Evolutionary conservation across 306 rosid genomes (phyloP).

Genomic region (Vicia sativa): DNA sequence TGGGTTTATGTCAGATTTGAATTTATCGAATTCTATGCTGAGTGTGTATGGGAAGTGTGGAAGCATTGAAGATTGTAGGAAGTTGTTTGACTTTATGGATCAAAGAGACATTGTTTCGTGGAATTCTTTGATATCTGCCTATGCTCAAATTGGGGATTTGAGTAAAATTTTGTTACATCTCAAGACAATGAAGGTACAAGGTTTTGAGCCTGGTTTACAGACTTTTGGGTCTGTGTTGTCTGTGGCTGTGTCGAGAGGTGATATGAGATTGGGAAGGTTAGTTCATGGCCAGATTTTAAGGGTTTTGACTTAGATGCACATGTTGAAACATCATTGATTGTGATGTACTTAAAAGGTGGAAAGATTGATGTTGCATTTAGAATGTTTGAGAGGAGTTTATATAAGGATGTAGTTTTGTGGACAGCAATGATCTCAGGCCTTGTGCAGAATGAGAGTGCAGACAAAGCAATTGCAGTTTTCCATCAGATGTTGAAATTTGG

Average conservation of each 20-base stretch:
- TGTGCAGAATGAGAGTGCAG: constrained; percentile 58
- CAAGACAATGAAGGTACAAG: constrained; percentile 50
- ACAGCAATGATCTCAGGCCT: constrained; percentile 90
- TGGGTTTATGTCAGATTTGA: constrained; percentile 63
- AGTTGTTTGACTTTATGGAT: constrained; percentile 59
- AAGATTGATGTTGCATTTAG: constrained; percentile 53
- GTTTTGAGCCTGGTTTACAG: constrained; percentile 54
- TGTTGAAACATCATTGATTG: constrained; percentile 58
- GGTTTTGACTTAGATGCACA: constrained; percentile 60
- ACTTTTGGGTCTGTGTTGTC: constrained; percentile 58
- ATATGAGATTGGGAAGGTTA: constrained; percentile 58
- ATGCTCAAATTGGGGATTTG: constrained; percentile 56
- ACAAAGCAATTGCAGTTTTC: constrained; percentile 57
- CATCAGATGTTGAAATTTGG: constrained; percentile 53
- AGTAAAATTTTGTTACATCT: constrained; percentile 48
- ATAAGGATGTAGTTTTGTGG: constrained; percentile 70
- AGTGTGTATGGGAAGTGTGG: constrained; percentile 69
- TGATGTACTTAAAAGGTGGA: constrained; percentile 62
- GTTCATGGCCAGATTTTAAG: constrained; percentile 68
- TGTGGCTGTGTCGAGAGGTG: constrained; percentile 49
- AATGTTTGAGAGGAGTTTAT: constrained; percentile 49
- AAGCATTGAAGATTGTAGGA: constrained; percentile 55
- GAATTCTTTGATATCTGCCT: constrained; percentile 66
- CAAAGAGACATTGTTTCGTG: constrained; percentile 62
- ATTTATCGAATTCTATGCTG: constrained; percentile 59